These are phyloP conservation scores for Xylaria sp. DNA, from an alignment of 2,329 filamentous ascomycete genomes.

Conservation along the genomic window DNA sequence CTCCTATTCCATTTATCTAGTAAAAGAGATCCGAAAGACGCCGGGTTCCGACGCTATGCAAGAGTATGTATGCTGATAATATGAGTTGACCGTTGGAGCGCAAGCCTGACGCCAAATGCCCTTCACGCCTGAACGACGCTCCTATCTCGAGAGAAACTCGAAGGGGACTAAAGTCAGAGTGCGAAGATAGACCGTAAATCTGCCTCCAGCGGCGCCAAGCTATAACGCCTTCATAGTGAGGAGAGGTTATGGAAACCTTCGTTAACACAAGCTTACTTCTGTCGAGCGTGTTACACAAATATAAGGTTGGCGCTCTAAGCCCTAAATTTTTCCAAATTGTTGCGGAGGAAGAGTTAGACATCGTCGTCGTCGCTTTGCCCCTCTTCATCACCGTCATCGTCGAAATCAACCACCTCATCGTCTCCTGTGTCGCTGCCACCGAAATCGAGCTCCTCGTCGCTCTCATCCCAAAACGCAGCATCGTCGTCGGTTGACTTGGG, in stretches of 20 bases:
- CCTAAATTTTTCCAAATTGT: not conserved
- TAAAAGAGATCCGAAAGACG: constrained; percentile 44
- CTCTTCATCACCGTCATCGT: constrained; percentile 63
- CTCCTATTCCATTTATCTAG: constrained; percentile 32
- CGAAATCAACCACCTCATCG: constrained; percentile 69
- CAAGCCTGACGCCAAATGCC: not conserved
- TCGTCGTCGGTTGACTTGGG: constrained; percentile 76
- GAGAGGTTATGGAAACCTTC: not conserved
- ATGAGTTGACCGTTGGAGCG: not conserved
- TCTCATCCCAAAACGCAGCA: constrained; percentile 84
- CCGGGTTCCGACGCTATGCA: constrained; percentile 51
- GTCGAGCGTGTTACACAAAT: not conserved
- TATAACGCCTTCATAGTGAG: not conserved
- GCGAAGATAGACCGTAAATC: not conserved
- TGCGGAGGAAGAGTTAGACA: constrained; percentile 48
- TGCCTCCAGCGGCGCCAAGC: not conserved
- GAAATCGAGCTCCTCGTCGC: constrained; percentile 81
- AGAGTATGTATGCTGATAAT: constrained; percentile 39
- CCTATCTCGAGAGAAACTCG: not conserved
- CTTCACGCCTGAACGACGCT: not conserved
- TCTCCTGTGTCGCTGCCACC: constrained; percentile 75
- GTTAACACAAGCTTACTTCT: not conserved
- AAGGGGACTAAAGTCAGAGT: not conserved
- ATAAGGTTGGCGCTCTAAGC: not conserved
- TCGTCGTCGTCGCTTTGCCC: constrained; percentile 67